Evolutionary conservation across 495 filamentous ascomycete genomes (phyloP), one percentile per base, ranked within the genome.

Genomic region (Symbiotaphrina buchneri): DNA sequence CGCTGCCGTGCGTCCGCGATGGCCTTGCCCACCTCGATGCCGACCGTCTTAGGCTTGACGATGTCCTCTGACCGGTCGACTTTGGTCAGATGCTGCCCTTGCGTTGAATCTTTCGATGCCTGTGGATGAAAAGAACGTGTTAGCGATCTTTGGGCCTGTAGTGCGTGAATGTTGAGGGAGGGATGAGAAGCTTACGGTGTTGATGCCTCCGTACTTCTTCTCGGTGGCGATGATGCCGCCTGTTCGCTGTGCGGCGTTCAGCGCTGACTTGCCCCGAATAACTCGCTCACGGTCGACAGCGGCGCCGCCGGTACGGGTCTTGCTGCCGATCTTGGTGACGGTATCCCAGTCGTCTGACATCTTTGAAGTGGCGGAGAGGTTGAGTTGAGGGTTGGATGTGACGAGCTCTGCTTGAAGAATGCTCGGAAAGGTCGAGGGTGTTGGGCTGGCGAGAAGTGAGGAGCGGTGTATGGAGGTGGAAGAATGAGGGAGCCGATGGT

Each of bases 41-140:
- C 80, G 29, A 94, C 64, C 32, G 81, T 92, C 54, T 83, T 84
- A 42, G 82, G 82, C 59, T 91, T 91, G 51, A 94, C 70, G 56
- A 94, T 92, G 50, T 94, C 87, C 63, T 95, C 90, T 51, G 71
- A 68, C 43, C 87, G 87, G 65, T 95, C 87, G 49, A 99, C 83
- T 63, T 94, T 99, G 27, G 87, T 95, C 31, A 95, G 63, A 47
- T 77, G 82, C 55, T 99, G 87, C 45, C 87, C 87, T 60, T 95
- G 85, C 38, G 62, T 59, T 29, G 48, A 59, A 38, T 63, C 43
- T 46, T 67, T 68, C 35, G 56, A 56, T 35, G 61, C 52, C 68
- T 76, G 40, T 35, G 32, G 30, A 11, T 30, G 24, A 13, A 13
- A n/a, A 18, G 22, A 35, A 10, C 22, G 6, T 8, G 13, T 21